Conservation (phyloP, 2,329 filamentous ascomycete species). For the Colletotrichum cordylinicola region DNA sequence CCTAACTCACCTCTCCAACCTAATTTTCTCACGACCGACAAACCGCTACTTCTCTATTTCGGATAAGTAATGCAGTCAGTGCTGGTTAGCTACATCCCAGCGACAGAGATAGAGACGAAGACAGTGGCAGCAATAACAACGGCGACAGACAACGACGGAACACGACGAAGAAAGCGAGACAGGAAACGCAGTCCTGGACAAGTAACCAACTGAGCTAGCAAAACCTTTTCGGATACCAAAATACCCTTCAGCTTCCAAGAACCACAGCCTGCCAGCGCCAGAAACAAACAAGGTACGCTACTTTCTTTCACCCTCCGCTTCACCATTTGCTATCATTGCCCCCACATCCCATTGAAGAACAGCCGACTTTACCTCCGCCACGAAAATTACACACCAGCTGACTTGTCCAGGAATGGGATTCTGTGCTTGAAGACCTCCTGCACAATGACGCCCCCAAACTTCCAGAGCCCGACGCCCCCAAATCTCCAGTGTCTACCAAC, state of each 20-base stretch:
- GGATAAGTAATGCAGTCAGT: not conserved
- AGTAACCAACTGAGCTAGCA: not conserved
- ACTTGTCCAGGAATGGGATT: fast-evolving
- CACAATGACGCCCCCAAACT: not conserved
- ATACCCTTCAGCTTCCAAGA: not conserved
- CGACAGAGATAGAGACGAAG: not conserved
- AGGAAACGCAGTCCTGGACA: fast-evolving
- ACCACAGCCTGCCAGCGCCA: not conserved
- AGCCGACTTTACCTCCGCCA: not conserved
- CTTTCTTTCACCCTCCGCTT: too few species aligned
- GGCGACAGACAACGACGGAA: not conserved
- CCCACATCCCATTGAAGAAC: too few species aligned
- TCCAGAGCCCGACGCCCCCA: not conserved
- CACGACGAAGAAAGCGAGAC: not conserved
- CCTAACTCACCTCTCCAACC: not conserved
- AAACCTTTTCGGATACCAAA: not conserved
- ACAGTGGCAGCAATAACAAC: not conserved
- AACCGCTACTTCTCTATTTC: not conserved
- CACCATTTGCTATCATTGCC: too few species aligned
- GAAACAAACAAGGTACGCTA: not conserved
- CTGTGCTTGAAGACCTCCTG: not conserved
- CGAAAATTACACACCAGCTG: not conserved
- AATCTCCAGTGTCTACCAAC: not conserved
- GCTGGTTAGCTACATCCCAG: not conserved
- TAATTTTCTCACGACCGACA: not conserved